Base-by-base conservation (phyloP, 2,329 filamentous ascomycete species). In the Dryadomyces quercus-mongolicae region DNA sequence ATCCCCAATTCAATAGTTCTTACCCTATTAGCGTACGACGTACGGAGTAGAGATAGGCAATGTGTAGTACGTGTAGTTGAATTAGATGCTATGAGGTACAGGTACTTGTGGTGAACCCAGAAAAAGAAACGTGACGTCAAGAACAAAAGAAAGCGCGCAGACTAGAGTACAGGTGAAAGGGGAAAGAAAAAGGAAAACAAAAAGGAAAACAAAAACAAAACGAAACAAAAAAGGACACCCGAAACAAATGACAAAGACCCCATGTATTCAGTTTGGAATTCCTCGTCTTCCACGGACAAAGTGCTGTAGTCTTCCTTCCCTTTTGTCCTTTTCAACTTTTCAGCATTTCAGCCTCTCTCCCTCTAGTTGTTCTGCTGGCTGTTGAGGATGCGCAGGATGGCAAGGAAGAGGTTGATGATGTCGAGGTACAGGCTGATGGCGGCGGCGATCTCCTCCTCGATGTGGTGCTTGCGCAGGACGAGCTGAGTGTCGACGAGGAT, bases 401-500 rank as follows among this genome's bases (percentile, higher is more conserved):
- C 86, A 61, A 98, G 76, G 81, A 98, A 98, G 61, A 98, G 71
- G 78, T 98, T 98, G 75, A 97, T 88, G 60, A 97, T 84, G 68
- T 97, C 92, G 51, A 98, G 79, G 68, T 98, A 98, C 50, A 98
- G 78, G 66, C 88, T 93, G 69, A 98, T 95, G 10, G 88, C 85
- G 51, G 92, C 92, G 7, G 91, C 90, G 67, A 97, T 96, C 76
- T 96, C 91, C 78, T 96, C 92, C 72, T 98, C 93, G 52, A 96
- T 89, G 65, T 97, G 92, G 71, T 96, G 93, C 70, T 95, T 88
- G 65, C 91, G 82, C 81, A 98, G 86, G 58, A 98, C 82, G 62
- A 98, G 74, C 76, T 98, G 93, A 0, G 93, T 98, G 67, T 98
- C 93, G 49, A 97, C 88, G 49, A 98, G 77, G 58, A 98, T 94